phyloP scores from a whole-genome alignment of 2,329 filamentous ascomycete species.

The Colletotrichum sp. region DNA sequence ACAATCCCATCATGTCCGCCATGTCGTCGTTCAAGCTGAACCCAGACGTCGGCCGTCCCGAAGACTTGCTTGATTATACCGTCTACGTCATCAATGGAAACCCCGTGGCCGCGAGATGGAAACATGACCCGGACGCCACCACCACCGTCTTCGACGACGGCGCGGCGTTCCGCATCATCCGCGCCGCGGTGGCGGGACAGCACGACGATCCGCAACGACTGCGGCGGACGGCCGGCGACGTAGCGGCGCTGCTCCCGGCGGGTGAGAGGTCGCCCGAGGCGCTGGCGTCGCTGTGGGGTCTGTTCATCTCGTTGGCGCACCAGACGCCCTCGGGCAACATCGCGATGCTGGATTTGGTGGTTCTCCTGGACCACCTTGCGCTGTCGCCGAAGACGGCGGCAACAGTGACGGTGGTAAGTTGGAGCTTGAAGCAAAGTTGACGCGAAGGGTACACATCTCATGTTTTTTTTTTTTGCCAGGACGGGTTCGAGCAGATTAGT shows the following conservation, averaged over 20 bases:
- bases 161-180: neutral
- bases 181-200: neutral
- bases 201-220: neutral
- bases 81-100: neutral
- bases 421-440: neutral
- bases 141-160: neutral
- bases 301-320: conserved; percentile 19
- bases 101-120: neutral
- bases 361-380: conserved; percentile 4
- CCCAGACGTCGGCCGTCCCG: neutral
- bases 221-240: neutral
- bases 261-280: neutral
- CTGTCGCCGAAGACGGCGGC: conserved; percentile 13
- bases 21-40: neutral
- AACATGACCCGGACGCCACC: neutral
- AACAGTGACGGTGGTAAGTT: neutral
- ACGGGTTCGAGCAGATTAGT: conserved; percentile 14
- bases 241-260: neutral
- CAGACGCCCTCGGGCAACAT: conserved; percentile 17
- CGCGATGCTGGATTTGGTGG: conserved; percentile 14
- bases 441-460: neutral
- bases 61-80: neutral
- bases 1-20: neutral
- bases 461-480: neutral
- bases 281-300: conserved; percentile 7